Evolutionary conservation across 176 grass and related monocot species (phyloP), one percentile per base, ranked within the genome.

Genomic region (Cymbopogon citratus): DNA sequence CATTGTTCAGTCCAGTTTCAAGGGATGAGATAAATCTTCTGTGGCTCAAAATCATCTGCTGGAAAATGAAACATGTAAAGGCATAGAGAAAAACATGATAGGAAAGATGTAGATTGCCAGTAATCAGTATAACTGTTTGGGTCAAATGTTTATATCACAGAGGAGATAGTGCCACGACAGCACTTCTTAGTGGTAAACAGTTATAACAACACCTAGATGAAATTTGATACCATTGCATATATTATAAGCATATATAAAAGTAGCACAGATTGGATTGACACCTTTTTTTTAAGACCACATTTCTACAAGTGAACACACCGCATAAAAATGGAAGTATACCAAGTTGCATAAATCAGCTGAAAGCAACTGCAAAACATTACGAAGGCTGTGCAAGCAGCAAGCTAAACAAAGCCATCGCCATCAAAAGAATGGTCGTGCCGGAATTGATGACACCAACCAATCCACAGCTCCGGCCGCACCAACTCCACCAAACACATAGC

Each of bases 341-440:
- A 74, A 16, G 45, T 31, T 31, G 69, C 13, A 66, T 12, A 77
- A 74, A 69, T 52, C 80, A 68, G 28, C 25, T 73, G 62, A 79
- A 86, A 82, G 62, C 60, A 63, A 66, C 77, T 67, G 29, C 4
- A 56, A 67, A 78, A 63, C 60, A 35, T 78, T 5, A 19, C 28
- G 14, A 35, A 54, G 19, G 12, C 78, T 69, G 7, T 54, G 21
- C 79, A 74, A 31, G 71, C 79, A 25, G 74, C 60, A 74, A 83
- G 56, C 61, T 86, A 91, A 48, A n/a, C 85, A 87, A 85, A 81
- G 12, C 38, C 71, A 81, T 91, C 81, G 72, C 85, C 84, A 85
- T 84, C 85, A 77, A 73, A 73, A 26, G 56, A 77, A 57, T 72
- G 41, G 44, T 19, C 73, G 31, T 66, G 48, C 66, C 89, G 57